Conservation (phyloP, 2,329 filamentous ascomycete genomes). For the Exserohilum turcica region DNA sequence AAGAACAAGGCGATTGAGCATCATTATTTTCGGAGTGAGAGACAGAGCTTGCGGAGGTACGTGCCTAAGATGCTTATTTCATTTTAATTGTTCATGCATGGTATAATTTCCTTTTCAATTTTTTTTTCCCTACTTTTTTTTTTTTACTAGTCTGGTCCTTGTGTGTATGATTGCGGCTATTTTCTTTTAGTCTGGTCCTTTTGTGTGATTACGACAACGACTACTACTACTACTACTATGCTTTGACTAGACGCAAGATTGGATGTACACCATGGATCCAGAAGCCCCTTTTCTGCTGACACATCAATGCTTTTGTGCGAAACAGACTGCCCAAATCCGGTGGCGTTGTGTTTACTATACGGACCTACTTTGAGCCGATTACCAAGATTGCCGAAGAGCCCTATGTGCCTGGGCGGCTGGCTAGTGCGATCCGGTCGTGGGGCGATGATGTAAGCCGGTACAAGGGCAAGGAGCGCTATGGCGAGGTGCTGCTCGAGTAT, state of each 20-base stretch:
- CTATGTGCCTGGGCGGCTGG: constrained; percentile 77
- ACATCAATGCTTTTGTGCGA: too few species aligned
- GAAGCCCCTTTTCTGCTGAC: too few species aligned
- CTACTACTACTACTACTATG: too few species aligned
- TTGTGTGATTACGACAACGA: too few species aligned
- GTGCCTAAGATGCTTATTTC: too few species aligned
- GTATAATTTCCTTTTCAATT: background rate
- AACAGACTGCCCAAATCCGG: constrained; percentile 52
- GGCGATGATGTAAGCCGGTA: constrained; percentile 76
- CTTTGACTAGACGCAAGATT: too few species aligned
- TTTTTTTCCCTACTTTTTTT: background rate
- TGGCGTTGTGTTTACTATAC: constrained; percentile 71
- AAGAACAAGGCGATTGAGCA: constrained; percentile 74
- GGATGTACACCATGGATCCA: too few species aligned
- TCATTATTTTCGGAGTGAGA: constrained; percentile 77
- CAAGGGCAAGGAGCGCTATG: constrained; percentile 78
- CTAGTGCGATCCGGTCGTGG: constrained; percentile 81
- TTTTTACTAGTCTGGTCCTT: background rate
- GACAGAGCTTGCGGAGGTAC: constrained; percentile 68
- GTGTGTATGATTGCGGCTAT: too few species aligned
- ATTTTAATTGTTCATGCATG: too few species aligned
- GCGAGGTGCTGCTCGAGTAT: constrained; percentile 74
- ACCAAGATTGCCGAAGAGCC: constrained; percentile 70
- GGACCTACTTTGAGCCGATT: constrained; percentile 78
- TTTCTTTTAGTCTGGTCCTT: too few species aligned